Conservation (phyloP, 192 early-diverging fungal genomes). For the Gamsiella multidivaricata region DNA sequence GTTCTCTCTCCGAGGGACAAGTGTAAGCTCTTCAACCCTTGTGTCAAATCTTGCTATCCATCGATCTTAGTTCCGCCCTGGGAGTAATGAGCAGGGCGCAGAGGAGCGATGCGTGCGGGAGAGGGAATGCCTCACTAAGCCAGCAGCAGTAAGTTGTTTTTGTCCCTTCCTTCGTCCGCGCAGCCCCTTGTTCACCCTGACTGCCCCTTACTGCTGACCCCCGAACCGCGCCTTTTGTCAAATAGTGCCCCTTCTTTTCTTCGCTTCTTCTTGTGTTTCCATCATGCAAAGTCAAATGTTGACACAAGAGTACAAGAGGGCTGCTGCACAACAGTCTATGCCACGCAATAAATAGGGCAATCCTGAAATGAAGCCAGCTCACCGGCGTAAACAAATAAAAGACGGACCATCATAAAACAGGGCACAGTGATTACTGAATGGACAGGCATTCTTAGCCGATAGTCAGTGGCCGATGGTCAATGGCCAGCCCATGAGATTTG, state of each 20-base stretch:
- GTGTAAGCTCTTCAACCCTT: too few species aligned
- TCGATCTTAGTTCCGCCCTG: too few species aligned
- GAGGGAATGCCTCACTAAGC: background rate
- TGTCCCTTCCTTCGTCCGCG: background rate
- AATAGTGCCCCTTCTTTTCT: background rate
- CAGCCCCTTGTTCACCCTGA: background rate
- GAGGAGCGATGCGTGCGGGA: background rate
- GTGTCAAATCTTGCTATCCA: too few species aligned
- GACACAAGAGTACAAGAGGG: background rate
- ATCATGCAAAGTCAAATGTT: conserved; percentile 21
- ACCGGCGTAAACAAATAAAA: background rate
- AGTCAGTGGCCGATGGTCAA: too few species aligned
- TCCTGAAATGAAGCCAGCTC: background rate
- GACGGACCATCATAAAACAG: background rate
- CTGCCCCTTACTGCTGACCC: background rate
- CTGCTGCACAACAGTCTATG: background rate
- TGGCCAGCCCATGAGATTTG: too few species aligned
- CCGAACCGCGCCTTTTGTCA: background rate
- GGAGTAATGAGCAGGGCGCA: too few species aligned
- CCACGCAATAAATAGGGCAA: background rate
- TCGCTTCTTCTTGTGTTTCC: conserved; percentile 18
- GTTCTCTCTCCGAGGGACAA: too few species aligned
- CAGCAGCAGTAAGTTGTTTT: background rate
- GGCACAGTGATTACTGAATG: background rate
- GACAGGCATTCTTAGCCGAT: too few species aligned